Evolutionary conservation across 495 filamentous ascomycete genomes (phyloP).

Genomic region (Lophiostoma macrostomum): DNA sequence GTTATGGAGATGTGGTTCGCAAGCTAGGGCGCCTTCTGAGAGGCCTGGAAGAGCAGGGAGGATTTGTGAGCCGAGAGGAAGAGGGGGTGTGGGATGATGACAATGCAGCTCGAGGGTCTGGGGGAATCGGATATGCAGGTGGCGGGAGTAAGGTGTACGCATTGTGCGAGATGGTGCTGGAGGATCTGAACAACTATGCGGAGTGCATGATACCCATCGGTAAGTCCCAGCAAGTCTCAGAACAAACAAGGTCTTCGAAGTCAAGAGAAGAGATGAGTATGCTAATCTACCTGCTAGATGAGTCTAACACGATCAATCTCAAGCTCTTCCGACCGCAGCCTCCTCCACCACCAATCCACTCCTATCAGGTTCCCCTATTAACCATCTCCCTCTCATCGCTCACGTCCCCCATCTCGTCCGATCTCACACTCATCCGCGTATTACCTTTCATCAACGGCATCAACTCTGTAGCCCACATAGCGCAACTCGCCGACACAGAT

Average conservation of each 20-base stretch:
- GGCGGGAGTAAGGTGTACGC: constrained; percentile 66
- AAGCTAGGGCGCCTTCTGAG: constrained; percentile 82
- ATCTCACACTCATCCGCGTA: constrained; percentile 73
- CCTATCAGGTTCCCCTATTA: constrained; percentile 87
- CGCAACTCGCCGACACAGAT: constrained; percentile 77
- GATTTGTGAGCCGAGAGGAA: constrained; percentile 64
- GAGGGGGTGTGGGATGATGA: constrained; percentile 32
- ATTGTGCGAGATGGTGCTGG: constrained; percentile 84
- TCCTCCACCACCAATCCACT: constrained; percentile 69
- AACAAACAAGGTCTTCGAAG: no score
- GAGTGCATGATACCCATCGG: constrained; percentile 97
- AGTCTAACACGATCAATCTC: constrained; percentile 92
- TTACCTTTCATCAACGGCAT: constrained; percentile 85
- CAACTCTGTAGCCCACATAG: constrained; percentile 79
- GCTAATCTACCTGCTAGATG: no score
- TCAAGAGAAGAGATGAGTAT: no score
- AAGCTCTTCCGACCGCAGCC: constrained; percentile 86
- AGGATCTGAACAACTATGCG: constrained; percentile 94
- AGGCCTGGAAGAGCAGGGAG: constrained; percentile 80
- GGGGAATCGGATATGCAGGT: constrained; percentile 15
- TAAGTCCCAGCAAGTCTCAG: no score
- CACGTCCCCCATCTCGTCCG: constrained; percentile 64
- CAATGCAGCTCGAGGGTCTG: constrained; percentile 11
- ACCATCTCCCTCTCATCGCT: constrained; percentile 67
- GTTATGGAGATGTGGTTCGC: constrained; percentile 77